Evolutionary conservation across 148 eudicot species (phyloP).

Genomic region (Chenopodium formosanum): DNA sequence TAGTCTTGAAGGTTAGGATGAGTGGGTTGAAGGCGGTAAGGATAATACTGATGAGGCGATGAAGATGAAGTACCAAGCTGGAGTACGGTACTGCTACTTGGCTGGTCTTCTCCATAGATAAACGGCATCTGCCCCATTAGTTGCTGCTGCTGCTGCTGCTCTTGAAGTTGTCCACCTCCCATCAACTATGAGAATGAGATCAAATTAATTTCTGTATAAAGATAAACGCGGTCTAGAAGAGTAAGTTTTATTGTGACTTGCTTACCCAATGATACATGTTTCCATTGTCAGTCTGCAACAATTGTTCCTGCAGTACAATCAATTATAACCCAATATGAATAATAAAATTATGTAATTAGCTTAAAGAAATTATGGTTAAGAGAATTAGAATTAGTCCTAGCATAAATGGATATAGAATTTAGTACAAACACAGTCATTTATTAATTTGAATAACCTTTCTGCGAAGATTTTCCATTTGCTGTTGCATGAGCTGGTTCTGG

Average conservation of each 20-base stretch:
- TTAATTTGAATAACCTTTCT: constrained; percentile 30
- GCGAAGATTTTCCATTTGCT: constrained; percentile 51
- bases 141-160: constrained; percentile 29
- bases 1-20: constrained; percentile 36
- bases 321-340: neutral
- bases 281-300: constrained; percentile 38
- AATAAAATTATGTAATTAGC: neutral
- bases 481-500: constrained; percentile 49
- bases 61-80: constrained; percentile 33
- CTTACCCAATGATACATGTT: constrained; percentile 38
- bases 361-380: neutral
- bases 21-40: constrained; percentile 36
- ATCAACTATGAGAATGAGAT: constrained; percentile 18
- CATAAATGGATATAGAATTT: neutral
- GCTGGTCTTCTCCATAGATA: constrained; percentile 27
- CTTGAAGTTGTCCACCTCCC: constrained; percentile 32
- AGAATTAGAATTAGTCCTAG: neutral
- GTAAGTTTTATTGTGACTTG: neutral
- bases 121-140: constrained; percentile 22
- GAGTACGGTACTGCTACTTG: constrained; percentile 36
- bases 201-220: too few relatives aligned
- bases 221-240: neutral
- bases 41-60: constrained; percentile 31
- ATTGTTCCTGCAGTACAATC: constrained; percentile 31
- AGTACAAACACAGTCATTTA: neutral